Evolutionary conservation across 345 rosid species (phyloP).

Genomic region (Boechera retrofracta): DNA sequence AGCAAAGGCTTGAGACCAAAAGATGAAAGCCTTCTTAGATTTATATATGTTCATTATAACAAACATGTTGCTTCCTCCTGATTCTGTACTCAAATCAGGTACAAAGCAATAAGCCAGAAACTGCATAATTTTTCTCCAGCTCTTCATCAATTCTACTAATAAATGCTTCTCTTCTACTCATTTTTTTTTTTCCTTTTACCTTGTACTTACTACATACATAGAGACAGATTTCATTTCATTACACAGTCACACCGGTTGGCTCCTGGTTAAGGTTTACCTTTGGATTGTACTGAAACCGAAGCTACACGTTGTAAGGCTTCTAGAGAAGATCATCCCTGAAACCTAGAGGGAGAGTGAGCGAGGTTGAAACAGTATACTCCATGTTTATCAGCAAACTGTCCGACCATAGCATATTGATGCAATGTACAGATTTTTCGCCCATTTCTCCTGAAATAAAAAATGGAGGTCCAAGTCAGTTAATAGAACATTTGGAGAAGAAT

Average conservation of each 20-base stretch:
- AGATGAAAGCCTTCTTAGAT: not conserved
- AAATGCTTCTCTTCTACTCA: slow-evolving; percentile 37
- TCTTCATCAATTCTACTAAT: slow-evolving; percentile 26
- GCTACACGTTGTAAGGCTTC: slow-evolving; percentile 29
- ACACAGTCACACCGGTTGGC: slow-evolving; percentile 42
- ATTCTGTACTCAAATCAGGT: slow-evolving; percentile 32
- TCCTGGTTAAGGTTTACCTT: slow-evolving; percentile 44
- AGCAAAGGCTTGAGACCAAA: not conserved
- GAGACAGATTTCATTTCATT: slow-evolving; percentile 31
- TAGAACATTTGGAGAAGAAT: slow-evolving; percentile 3
- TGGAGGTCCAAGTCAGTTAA: slow-evolving; percentile 24
- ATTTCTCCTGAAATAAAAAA: slow-evolving; percentile 69
- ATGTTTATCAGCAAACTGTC: slow-evolving; percentile 69
- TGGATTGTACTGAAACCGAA: slow-evolving; percentile 32
- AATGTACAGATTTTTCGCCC: slow-evolving; percentile 87
- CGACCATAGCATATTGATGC: slow-evolving; percentile 89
- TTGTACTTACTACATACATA: slow-evolving; percentile 44
- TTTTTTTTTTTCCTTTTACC: not conserved
- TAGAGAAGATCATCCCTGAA: slow-evolving; percentile 28
- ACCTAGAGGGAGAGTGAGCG: slow-evolving; percentile 16
- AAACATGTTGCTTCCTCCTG: slow-evolving; percentile 32
- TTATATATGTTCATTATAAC: slow-evolving; percentile 28
- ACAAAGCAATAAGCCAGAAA: slow-evolving; percentile 27
- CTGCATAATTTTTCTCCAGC: slow-evolving; percentile 17
- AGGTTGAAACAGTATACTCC: slow-evolving; percentile 22